Percentiles rank a stretch among this genome's conserved stretches.
phyloP scores from a whole-genome alignment of 177 flowering plant genomes.

The Vitis hybrid region DNA sequence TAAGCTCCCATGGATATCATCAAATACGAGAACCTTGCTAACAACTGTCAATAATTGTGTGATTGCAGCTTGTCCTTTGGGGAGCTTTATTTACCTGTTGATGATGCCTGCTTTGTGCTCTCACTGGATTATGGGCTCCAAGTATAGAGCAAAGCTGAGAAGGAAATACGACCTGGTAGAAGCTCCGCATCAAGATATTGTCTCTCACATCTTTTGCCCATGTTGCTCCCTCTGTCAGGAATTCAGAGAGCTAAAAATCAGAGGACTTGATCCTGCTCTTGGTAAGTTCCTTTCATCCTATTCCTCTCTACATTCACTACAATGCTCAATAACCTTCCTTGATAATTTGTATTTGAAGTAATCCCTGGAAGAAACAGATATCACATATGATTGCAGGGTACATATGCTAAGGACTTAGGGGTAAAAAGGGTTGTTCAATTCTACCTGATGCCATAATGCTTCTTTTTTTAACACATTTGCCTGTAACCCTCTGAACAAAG shows the following conservation, averaged over 20 bases:
- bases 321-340: too few relatives aligned
- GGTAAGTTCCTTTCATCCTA: conserved; percentile 18
- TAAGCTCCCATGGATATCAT: too few relatives aligned
- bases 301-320: not conserved
- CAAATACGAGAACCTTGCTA: too few relatives aligned
- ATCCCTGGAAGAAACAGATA: too few relatives aligned
- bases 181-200: conserved; percentile 38
- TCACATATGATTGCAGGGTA: too few relatives aligned
- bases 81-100: conserved; percentile 34
- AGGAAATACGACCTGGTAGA: conserved; percentile 38
- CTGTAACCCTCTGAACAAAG: too few relatives aligned
- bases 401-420: too few relatives aligned
- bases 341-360: too few relatives aligned
- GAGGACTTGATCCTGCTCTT: conserved; percentile 48
- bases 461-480: too few relatives aligned
- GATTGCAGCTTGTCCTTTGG: conserved; percentile 39
- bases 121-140: conserved; percentile 37
- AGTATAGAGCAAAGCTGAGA: conserved; percentile 39
- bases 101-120: conserved; percentile 35
- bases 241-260: conserved; percentile 40
- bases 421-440: too few relatives aligned
- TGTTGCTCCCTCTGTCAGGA: conserved; percentile 54
- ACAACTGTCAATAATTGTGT: not conserved
- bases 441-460: not conserved
- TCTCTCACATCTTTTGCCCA: conserved; percentile 38